Conservation (phyloP, 768 basidiomycete species). For the Tricholoma saponaceum region DNA sequence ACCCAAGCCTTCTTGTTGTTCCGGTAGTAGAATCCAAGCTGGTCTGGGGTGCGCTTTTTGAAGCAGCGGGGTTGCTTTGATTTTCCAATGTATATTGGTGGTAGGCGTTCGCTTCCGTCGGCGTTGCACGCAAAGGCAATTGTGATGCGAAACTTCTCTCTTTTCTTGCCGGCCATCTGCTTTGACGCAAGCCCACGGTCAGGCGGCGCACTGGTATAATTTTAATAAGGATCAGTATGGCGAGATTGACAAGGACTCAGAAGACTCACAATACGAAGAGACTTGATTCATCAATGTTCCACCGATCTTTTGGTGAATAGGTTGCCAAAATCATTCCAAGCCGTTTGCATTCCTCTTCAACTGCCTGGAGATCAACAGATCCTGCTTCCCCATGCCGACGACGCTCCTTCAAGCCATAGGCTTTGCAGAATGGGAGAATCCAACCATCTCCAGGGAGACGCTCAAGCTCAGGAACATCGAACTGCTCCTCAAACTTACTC, state of each 20-base stretch:
- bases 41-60: conserved; percentile 16
- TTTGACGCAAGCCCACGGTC: conserved; percentile 26
- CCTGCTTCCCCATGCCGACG: background rate
- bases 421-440: conserved; percentile 19
- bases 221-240: background rate
- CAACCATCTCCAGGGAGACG: conserved; percentile 18
- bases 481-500: conserved; percentile 18
- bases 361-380: background rate
- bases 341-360: conserved; percentile 14
- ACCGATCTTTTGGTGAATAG: conserved; percentile 19
- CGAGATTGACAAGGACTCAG: background rate
- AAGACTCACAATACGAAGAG: conserved; percentile 8
- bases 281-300: conserved; percentile 15
- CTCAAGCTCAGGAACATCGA: conserved; percentile 25
- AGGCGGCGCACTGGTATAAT: conserved; percentile 16
- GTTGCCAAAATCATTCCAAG: background rate
- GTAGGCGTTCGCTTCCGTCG: conserved; percentile 26
- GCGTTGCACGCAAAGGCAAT: too few species aligned
- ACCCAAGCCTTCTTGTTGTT: too few species aligned
- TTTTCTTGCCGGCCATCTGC: conserved; percentile 31
- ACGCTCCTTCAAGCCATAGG: conserved; percentile 9
- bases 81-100: conserved; percentile 15
- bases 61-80: conserved; percentile 24
- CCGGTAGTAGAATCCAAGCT: too few species aligned
- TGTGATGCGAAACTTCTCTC: conserved; percentile 26